Conservation (phyloP, 768 basidiomycete species). For the Suillus weaverae region DNA sequence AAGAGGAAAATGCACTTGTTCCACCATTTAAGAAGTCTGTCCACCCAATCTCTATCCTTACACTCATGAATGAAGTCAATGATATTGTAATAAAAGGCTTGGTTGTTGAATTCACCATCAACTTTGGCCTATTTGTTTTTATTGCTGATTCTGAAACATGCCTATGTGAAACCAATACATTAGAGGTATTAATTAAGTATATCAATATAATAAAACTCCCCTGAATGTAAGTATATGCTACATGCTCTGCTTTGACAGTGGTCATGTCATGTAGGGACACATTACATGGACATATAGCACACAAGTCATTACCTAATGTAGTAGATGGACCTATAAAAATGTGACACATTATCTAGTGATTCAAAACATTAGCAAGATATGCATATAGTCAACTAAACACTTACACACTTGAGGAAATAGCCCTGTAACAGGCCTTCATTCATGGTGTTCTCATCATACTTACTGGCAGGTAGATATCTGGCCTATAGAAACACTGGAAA, state of each 20-base stretch:
- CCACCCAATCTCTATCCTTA: neutral
- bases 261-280: conserved; percentile 1
- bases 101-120: conserved; percentile 8
- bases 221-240: conserved; percentile 8
- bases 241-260: conserved; percentile 3
- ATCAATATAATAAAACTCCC: neutral
- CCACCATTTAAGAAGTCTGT: neutral
- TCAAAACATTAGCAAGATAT: neutral
- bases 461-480: too few species aligned
- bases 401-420: too few species aligned
- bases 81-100: conserved; percentile 2
- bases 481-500: too few species aligned
- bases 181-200: neutral
- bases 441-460: too few species aligned
- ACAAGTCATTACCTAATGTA: neutral
- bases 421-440: too few species aligned
- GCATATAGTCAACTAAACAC: too few species aligned
- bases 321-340: conserved; percentile 6
- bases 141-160: conserved; percentile 2
- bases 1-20: neutral
- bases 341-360: neutral
- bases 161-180: neutral
- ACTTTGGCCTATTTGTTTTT: conserved; percentile 3
- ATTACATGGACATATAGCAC: neutral
- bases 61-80: too few species aligned